Conservation (phyloP, 208 protist species). For the Leishmania lainsoni region DNA sequence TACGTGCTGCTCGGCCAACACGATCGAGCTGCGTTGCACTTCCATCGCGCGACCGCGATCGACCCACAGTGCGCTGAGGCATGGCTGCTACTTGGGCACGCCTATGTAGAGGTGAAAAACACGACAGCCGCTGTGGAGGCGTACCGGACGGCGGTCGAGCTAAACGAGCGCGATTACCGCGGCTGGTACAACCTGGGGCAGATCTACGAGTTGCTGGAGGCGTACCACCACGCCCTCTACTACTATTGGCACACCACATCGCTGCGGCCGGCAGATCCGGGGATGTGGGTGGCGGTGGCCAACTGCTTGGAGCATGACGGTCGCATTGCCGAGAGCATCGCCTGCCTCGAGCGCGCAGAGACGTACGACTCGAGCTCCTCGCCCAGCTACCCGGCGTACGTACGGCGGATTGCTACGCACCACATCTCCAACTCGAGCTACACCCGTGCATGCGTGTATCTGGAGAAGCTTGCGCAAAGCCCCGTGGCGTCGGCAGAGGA, state of each 20-base stretch:
- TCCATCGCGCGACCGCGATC: slow-evolving; percentile 90
- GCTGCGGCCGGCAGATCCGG: slow-evolving; percentile 93
- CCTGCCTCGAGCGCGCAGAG: slow-evolving; percentile 81
- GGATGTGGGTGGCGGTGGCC: slow-evolving; percentile 92
- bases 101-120: slow-evolving; percentile 97
- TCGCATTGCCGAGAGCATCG: slow-evolving; percentile 62
- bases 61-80: slow-evolving; percentile 90
- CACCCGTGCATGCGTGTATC: slow-evolving; percentile 60
- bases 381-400: slow-evolving; percentile 66
- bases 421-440: slow-evolving; percentile 62
- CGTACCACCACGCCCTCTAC: slow-evolving; percentile 95
- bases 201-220: slow-evolving; percentile 96
- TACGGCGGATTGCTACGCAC: slow-evolving; percentile 62
- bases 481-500: slow-evolving; percentile 49
- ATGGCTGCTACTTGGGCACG: slow-evolving; percentile 98
- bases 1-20: slow-evolving; percentile 95
- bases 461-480: slow-evolving; percentile 63
- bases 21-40: slow-evolving; percentile 95
- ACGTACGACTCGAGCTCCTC: slow-evolving; percentile 48
- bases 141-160: slow-evolving; percentile 94
- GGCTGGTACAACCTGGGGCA: slow-evolving; percentile 98
- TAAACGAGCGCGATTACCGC: slow-evolving; percentile 94
- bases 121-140: slow-evolving; percentile 94
- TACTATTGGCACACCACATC: slow-evolving; percentile 96
- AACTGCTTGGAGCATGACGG: slow-evolving; percentile 84